Evolutionary conservation across 2,329 filamentous ascomycete species (phyloP).

Genomic region (Neonectria faginata): DNA sequence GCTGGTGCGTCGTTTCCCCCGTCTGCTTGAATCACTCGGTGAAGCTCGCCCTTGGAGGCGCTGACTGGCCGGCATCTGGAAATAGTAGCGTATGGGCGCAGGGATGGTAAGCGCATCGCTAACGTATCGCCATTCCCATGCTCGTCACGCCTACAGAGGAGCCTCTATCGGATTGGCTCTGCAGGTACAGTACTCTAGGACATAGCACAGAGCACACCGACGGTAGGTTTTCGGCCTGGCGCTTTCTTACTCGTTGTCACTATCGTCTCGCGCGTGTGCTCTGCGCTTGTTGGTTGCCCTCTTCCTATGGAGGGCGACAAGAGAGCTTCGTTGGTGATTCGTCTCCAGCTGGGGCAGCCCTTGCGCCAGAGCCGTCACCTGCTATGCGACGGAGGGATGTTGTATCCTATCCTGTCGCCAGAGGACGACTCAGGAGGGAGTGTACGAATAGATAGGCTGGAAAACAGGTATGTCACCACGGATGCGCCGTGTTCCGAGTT

Average conservation of each 20-base stretch:
- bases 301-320: not conserved
- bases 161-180: not conserved
- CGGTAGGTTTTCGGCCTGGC: not conserved
- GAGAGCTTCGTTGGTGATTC: not conserved
- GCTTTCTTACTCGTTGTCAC: not conserved
- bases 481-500: conserved; percentile 1
- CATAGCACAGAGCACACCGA: not conserved
- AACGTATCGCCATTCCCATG: not conserved
- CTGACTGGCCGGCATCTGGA: not conserved
- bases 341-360: not conserved
- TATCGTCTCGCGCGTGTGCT: not conserved
- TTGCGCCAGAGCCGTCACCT: not conserved
- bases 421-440: not conserved
- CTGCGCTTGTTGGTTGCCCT: not conserved
- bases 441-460: not conserved
- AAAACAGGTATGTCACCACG: not conserved
- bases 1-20: not conserved
- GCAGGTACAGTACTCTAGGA: not conserved
- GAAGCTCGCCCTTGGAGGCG: not conserved
- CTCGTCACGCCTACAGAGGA: not conserved
- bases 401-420: not conserved
- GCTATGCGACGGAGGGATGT: not conserved
- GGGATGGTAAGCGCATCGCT: not conserved
- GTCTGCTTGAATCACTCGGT: not conserved
- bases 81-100: not conserved